Evolutionary conservation across 345 rosid species (phyloP), one percentile per base, ranked within the genome.

Genomic region (Excoecaria cochinchinensis): DNA sequence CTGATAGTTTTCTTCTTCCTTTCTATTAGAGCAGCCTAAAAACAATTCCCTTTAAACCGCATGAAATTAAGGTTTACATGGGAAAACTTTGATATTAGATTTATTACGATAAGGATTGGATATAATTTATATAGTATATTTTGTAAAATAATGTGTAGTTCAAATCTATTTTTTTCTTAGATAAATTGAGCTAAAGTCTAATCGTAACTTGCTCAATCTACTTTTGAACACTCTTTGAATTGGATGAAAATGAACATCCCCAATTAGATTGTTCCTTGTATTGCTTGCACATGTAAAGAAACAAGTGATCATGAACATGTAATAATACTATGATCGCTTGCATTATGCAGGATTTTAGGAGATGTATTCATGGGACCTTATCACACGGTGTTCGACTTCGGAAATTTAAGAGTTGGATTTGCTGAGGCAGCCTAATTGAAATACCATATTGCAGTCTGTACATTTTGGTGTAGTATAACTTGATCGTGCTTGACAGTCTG

Each of bases 341-440:
- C 13, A 8, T 47, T 39, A 15, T 78, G 73, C 78, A 78, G 81
- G 84, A 74, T 81, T 51, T 14, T 81, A 67, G 84, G 84, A 70
- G 84, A 81, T 71, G 65, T 74, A 66, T 81, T 81, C 78, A 81
- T 81, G 84, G 84, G 84, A 6, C 67, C 44, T 3, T 81, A 81
- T 67, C 81, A 81, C 67, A 81, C 84, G 3, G 84, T 74, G 71
- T 81, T 81, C 13, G 81, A 81, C 70, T 81, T 69, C 25, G 84
- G 55, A 8, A 81, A 81, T 71, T 4, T 70, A 67, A n/a, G 42
- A 13, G 73, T 81, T 31, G 84, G 84, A 70, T 81, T 81, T 70
- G 84, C 84, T 8, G 74, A 73, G 38, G 81, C 84, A 22, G 81
- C 81, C 61, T 81, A 77, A 56, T 5, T 38, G 6, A 70, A 31